Percentiles rank a stretch among this genome's conserved stretches.
These are phyloP conservation scores for Exophiala mesophila DNA, from an alignment of 2,329 filamentous ascomycete genomes.

Conservation along the genomic window DNA sequence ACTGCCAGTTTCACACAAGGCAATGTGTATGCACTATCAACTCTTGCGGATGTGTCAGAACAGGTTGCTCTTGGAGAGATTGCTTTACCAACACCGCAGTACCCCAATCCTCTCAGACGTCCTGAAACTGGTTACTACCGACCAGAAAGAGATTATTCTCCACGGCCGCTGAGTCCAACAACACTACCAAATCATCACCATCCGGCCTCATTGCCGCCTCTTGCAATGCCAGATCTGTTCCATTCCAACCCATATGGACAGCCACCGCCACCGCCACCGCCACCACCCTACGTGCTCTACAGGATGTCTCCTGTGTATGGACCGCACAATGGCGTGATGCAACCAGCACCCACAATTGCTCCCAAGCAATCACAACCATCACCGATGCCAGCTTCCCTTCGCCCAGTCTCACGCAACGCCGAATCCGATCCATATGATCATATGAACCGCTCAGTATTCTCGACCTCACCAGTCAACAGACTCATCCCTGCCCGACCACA, in stretches of 20 bases:
- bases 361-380: not conserved
- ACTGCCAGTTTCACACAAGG: slow-evolving; percentile 5
- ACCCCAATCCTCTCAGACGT: no score
- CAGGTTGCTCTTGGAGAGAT: no score
- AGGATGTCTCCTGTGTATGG: no score
- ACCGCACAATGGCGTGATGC: no score
- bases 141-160: no score
- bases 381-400: not conserved
- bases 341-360: no score
- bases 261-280: slow-evolving; percentile 1
- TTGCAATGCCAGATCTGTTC: not conserved
- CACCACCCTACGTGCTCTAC: no score
- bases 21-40: slow-evolving; percentile 20
- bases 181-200: no score
- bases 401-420: not conserved
- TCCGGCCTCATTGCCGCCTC: no score
- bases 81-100: no score
- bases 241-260: not conserved
- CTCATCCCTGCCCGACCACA: not conserved
- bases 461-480: not conserved
- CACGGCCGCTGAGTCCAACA: no score
- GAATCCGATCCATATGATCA: not conserved
- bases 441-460: not conserved
- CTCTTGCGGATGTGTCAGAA: slow-evolving; percentile 25
- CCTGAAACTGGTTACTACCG: no score